Evolutionary conservation across 208 protist genomes (phyloP).

Genomic region (Leishmania arabica): DNA sequence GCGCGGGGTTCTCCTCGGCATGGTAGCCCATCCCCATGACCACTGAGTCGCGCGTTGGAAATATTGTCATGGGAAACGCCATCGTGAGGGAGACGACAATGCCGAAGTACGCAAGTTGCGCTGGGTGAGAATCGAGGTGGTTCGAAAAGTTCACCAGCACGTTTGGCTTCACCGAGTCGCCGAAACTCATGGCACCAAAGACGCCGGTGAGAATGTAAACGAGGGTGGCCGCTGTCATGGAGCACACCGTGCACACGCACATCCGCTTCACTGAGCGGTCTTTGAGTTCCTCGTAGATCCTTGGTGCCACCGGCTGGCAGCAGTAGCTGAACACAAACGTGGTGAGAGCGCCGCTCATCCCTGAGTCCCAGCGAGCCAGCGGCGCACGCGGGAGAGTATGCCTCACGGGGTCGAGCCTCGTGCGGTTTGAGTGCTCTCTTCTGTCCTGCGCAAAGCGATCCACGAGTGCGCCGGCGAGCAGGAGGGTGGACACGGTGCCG

Average conservation of each 20-base stretch:
- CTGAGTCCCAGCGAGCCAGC: constrained; percentile 34
- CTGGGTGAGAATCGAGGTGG: constrained; percentile 47
- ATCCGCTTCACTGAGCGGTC: constrained; percentile 51
- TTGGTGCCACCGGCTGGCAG: constrained; percentile 80
- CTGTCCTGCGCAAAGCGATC: constrained; percentile 26
- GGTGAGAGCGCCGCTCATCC: constrained; percentile 48
- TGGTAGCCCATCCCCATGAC: constrained; percentile 63
- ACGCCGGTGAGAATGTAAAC: constrained; percentile 73
- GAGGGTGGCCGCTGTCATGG: constrained; percentile 62
- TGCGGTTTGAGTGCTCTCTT: not conserved
- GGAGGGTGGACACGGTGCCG: constrained; percentile 56
- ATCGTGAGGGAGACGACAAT: constrained; percentile 79
- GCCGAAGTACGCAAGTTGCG: constrained; percentile 65
- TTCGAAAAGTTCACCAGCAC: constrained; percentile 74
- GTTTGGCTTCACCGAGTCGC: constrained; percentile 57
- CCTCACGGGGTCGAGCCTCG: not conserved
- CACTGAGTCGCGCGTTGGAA: constrained; percentile 75
- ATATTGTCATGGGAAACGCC: constrained; percentile 86
- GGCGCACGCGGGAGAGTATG: constrained; percentile 12
- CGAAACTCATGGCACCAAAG: constrained; percentile 72
- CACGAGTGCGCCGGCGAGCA: constrained; percentile 55
- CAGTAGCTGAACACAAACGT: constrained; percentile 84
- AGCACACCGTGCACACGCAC: constrained; percentile 50
- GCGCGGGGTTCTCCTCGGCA: constrained; percentile 36
- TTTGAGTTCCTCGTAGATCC: constrained; percentile 76